Percentiles rank a stretch among this genome's conserved stretches.
These are phyloP conservation scores for Astrothelium macrocarpum DNA, from an alignment of 495 filamentous ascomycete species.

Conservation along the genomic window DNA sequence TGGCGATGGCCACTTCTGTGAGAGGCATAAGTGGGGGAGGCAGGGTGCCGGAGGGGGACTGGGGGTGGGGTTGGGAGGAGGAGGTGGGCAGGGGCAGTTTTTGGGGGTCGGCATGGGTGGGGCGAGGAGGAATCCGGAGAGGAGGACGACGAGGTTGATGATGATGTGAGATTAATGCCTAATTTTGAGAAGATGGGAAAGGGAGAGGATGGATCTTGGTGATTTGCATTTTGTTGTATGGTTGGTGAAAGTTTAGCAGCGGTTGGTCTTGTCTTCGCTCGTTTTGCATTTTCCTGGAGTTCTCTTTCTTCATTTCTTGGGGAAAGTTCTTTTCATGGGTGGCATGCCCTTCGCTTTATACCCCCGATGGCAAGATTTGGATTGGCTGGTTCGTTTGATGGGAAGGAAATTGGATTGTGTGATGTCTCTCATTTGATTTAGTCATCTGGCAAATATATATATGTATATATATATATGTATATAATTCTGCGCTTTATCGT, in stretches of 20 bases:
- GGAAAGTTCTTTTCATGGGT: not conserved
- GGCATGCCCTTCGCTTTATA: conserved; percentile 3
- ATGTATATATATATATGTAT: too few relatives aligned
- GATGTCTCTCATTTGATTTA: too few relatives aligned
- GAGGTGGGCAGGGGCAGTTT: not conserved
- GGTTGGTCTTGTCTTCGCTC: too few relatives aligned
- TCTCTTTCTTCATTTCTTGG: too few relatives aligned
- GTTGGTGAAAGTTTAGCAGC: not conserved
- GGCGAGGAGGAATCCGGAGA: conserved; percentile 13
- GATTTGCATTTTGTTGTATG: not conserved
- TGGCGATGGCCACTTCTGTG: conserved; percentile 63
- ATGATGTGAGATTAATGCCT: conserved; percentile 11
- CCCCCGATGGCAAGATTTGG: not conserved
- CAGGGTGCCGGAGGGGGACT: conserved; percentile 8
- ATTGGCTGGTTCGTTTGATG: not conserved
- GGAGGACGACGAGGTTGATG: conserved; percentile 23
- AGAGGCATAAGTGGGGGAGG: conserved; percentile 54
- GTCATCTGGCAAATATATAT: too few relatives aligned
- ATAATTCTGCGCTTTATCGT: not conserved
- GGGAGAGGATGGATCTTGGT: not conserved
- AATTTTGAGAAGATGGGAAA: not conserved
- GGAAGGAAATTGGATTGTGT: not conserved
- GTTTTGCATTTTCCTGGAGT: conserved; percentile 1
- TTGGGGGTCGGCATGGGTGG: conserved; percentile 1
- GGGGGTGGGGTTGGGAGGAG: not conserved